Evolutionary conservation across 495 filamentous ascomycete species (phyloP), one percentile per base, ranked within the genome.

Genomic region (Penicillium diatomitis): DNA sequence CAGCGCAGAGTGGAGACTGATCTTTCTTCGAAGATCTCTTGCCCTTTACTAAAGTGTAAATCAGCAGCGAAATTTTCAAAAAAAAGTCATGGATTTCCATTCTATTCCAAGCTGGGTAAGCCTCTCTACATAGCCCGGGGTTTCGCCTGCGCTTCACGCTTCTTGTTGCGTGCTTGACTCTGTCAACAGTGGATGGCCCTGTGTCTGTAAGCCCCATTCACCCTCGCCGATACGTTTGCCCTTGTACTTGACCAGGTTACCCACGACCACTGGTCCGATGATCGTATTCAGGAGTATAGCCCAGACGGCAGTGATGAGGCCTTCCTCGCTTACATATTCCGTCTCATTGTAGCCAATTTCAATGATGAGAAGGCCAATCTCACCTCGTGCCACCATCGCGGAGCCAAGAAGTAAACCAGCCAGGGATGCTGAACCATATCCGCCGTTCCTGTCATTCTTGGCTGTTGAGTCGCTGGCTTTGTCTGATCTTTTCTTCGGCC

Each of bases 341-440:
- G 65, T 66, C 35, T 64, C 48, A 28, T 68, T 68, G 33, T 82
- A 65, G 4, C 81, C 84, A 9, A 87, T 65, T 8, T 85, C 78
- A 10, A 84, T 80, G 39, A 90, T 86, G 27, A 90, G 64, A 38
- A 88, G 83, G 0, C 85, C 85, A 34, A 90, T 89, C 58, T 92
- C 87, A 8, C 86, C 86, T 10, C 85, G 78, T 0, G 86, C 78
- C 0, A 84, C 78, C 85, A 90, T 90, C 0, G 83, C 76, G 30
- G 65, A 65, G 4, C 74, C 72, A 6, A 68, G 45, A n/a, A 86
- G 55, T 9, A 82, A 71, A 0, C 67, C 62, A 1, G 78, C 70
- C 3, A 79, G 78, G 48, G 74, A 78, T 3, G 51, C 51, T 8
- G 47, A 32, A 32, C 27, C 50, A 38, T 27, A 51, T 32, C 54